Percentiles rank a stretch among this genome's conserved stretches.
Conservation (phyloP, 192 early-diverging fungal genomes). For the Coemansia sp. region DNA sequence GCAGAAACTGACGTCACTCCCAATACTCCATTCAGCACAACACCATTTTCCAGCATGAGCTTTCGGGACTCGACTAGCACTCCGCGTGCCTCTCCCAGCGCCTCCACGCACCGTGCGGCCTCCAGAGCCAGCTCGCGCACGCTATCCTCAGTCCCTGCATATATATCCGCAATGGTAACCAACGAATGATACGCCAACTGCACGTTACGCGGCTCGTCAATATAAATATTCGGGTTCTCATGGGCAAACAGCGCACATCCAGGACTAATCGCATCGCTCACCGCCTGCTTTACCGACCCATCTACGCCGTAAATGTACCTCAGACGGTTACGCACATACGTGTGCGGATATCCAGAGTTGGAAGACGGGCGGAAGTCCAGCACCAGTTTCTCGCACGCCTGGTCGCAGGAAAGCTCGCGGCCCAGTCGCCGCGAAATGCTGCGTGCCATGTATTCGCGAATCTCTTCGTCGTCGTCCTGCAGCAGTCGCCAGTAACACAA, state of each 20-base stretch:
- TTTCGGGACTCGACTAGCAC: conserved; percentile 16
- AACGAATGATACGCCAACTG: conserved; percentile 55
- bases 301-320: conserved; percentile 25
- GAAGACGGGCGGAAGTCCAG: conserved; percentile 55
- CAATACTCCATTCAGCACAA: conserved; percentile 16
- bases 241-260: conserved; percentile 68
- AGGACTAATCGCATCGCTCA: conserved; percentile 40
- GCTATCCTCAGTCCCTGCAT: neutral
- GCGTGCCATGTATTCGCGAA: conserved; percentile 62
- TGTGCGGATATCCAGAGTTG: conserved; percentile 26
- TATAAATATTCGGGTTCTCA: conserved; percentile 72
- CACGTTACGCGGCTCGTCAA: conserved; percentile 66
- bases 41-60: conserved; percentile 6
- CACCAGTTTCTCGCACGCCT: conserved; percentile 56
- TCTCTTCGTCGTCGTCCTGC: conserved; percentile 78
- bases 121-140: neutral
- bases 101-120: conserved; percentile 25
- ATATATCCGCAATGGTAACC: conserved; percentile 17
- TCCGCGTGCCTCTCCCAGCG: conserved; percentile 19
- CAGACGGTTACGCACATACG: conserved; percentile 33
- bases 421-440: conserved; percentile 56
- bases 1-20: conserved; percentile 24
- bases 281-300: neutral
- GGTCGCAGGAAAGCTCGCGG: conserved; percentile 41
- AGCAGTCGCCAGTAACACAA: conserved; percentile 53